Percentiles rank a stretch among this genome's conserved stretches.
phyloP scores from a whole-genome alignment of 164 flowering plant species.

The Sextonia rubra region DNA sequence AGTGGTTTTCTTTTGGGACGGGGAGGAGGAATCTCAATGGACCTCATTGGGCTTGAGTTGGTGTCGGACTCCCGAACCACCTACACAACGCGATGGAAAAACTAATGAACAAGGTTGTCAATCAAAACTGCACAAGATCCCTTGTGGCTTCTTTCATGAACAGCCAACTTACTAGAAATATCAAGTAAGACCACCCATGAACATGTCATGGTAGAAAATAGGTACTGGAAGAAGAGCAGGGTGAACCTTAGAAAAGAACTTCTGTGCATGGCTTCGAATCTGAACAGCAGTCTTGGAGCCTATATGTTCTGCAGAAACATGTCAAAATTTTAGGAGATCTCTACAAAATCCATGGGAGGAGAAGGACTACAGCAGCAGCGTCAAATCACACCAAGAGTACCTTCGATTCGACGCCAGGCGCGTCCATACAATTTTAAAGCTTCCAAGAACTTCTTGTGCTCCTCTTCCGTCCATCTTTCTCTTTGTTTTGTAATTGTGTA shows the following conservation, averaged over 20 bases:
- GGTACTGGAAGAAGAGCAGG: constrained; percentile 17
- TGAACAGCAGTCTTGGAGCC: constrained; percentile 90
- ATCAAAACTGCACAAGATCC: constrained; percentile 17
- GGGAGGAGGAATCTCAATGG: constrained; percentile 90
- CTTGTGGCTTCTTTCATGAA: constrained; percentile 11
- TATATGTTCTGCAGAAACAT: constrained; percentile 56
- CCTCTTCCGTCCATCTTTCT: constrained; percentile 70
- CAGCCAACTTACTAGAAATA: constrained; percentile 18
- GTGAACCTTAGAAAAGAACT: constrained; percentile 82
- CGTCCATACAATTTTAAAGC: constrained; percentile 59
- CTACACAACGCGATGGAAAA: constrained; percentile 21
- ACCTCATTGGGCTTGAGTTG: constrained; percentile 28
- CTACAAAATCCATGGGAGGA: not conserved
- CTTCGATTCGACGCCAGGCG: constrained; percentile 68
- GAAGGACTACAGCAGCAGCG: not conserved
- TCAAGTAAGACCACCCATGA: constrained; percentile 12
- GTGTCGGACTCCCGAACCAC: constrained; percentile 49
- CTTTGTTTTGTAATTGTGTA: constrained; percentile 65
- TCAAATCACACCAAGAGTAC: constrained; percentile 16
- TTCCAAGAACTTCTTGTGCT: constrained; percentile 59
- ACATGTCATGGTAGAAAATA: constrained; percentile 16
- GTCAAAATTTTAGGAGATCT: constrained; percentile 4
- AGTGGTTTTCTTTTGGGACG: constrained; percentile 79
- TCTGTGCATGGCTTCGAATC: constrained; percentile 94
- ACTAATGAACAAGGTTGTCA: not conserved